A percentile compares a stretch with the other conserved stretches of the same genome.
These are phyloP conservation scores for Penicillium sp. DNA, from an alignment of 2,329 filamentous ascomycete species.

Conservation along the genomic window DNA sequence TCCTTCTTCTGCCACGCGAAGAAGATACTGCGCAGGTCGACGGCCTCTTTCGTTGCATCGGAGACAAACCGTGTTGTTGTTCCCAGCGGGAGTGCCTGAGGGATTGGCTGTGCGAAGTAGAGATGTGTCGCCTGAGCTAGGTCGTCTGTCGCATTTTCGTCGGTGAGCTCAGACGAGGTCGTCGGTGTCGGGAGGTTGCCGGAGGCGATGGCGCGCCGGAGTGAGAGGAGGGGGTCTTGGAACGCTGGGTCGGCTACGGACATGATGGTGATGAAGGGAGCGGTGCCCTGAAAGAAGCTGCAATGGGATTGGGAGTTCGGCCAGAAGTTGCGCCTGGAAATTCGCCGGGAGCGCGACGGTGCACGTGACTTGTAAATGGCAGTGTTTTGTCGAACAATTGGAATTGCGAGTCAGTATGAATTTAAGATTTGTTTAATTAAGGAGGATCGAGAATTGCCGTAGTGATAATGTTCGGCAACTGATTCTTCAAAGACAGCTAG, in stretches of 20 bases:
- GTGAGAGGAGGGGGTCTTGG: conserved; percentile 75
- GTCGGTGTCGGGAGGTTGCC: conserved; percentile 70
- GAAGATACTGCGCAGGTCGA: conserved; percentile 91
- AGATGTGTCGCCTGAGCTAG: conserved; percentile 77
- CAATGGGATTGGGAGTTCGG: conserved; percentile 3
- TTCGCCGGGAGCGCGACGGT: conserved; percentile 8
- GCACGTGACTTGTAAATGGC: conserved; percentile 14
- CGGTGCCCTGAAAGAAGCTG: conserved; percentile 21
- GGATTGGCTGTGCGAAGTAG: conserved; percentile 64
- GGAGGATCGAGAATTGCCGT: not conserved
- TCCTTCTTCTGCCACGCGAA: conserved; percentile 96
- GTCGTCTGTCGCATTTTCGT: conserved; percentile 59
- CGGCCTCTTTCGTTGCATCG: conserved; percentile 61
- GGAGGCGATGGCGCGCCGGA: conserved; percentile 78
- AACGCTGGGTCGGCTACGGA: conserved; percentile 52
- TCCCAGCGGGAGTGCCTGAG: conserved; percentile 66
- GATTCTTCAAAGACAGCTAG: not conserved
- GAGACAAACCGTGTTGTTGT: conserved; percentile 83
- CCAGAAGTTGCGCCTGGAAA: conserved; percentile 9
- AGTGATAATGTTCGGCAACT: not conserved
- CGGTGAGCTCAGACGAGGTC: conserved; percentile 62
- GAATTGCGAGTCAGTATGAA: not conserved
- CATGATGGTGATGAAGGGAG: conserved; percentile 44
- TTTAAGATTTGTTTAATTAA: not conserved
- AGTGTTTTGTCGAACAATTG: not conserved